phyloP scores from a whole-genome alignment of 2,329 filamentous ascomycete species.

The Monilinia laxa region DNA sequence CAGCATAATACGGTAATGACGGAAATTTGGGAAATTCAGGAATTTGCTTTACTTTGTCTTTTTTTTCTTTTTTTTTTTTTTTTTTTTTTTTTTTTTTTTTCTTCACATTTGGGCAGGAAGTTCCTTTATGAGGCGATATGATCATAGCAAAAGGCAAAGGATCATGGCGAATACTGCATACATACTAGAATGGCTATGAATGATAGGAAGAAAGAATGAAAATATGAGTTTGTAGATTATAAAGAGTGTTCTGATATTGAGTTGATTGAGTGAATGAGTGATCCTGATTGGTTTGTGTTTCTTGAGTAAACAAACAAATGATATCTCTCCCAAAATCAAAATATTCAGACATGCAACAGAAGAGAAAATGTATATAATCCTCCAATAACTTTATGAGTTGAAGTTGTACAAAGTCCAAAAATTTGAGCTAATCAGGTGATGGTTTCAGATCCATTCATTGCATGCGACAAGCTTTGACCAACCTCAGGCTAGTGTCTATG shows the following conservation, averaged over 20 bases:
- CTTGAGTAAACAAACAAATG: conserved; percentile 1
- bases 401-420: not conserved
- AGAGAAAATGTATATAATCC: not conserved
- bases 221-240: conserved; percentile 22
- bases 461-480: conserved; percentile 1
- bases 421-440: not conserved
- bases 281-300: conserved; percentile 1
- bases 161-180: conserved; percentile 20
- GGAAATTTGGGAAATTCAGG: conserved; percentile 17
- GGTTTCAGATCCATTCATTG: not conserved
- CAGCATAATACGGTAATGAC: conserved; percentile 23
- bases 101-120: conserved; percentile 5
- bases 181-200: conserved; percentile 22
- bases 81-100: conserved; percentile 7
- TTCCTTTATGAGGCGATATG: conserved; percentile 14
- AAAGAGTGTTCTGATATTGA: not conserved
- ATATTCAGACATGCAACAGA: conserved; percentile 4
- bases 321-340: not conserved
- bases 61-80: too few relatives aligned
- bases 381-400: not conserved
- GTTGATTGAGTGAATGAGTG: not conserved
- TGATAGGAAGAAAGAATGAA: conserved; percentile 17
- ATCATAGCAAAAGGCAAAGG: conserved; percentile 14
- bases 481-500: conserved; percentile 5
- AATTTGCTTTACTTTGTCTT: not conserved